Evolutionary conservation across 2,329 filamentous ascomycete species (phyloP).

Genomic region (Colletotrichum magnum): DNA sequence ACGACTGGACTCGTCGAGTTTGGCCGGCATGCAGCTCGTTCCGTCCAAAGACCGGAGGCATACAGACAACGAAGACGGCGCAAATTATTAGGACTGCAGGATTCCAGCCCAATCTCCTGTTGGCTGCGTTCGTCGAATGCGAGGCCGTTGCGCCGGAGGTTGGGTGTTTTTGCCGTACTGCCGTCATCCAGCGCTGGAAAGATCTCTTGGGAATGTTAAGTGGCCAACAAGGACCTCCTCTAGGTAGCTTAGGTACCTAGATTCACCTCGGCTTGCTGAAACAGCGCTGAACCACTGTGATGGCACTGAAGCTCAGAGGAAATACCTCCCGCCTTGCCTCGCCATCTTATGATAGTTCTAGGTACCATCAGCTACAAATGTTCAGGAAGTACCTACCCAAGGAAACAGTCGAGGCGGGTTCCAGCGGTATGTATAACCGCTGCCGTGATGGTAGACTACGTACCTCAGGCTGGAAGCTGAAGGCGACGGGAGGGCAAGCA

Average conservation of each 20-base stretch:
- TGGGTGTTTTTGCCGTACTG: constrained; percentile 1
- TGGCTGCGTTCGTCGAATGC: constrained; percentile 21
- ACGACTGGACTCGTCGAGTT: constrained; percentile 43
- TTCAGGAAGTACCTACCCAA: too few species aligned
- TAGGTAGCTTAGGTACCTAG: too few species aligned
- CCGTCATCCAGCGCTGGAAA: neutral
- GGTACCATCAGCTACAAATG: neutral
- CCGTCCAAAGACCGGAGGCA: constrained; percentile 21
- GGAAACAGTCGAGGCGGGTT: neutral
- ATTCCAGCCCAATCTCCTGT: constrained; percentile 38
- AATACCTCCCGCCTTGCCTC: too few species aligned
- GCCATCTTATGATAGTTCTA: neutral
- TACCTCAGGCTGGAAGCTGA: too few species aligned
- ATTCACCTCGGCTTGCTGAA: neutral
- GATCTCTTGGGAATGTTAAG: neutral
- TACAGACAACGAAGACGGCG: constrained; percentile 33
- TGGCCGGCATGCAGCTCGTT: constrained; percentile 36
- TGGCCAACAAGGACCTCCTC: neutral
- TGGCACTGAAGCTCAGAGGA: constrained; percentile 1
- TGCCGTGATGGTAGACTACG: neutral
- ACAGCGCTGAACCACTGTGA: constrained; percentile 20
- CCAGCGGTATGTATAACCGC: neutral
- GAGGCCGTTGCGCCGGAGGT: neutral
- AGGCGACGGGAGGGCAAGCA: too few species aligned
- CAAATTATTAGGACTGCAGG: constrained; percentile 9